A percentile compares a stretch with the other conserved stretches of the same genome.
Evolutionary conservation across 2,329 filamentous ascomycete species (phyloP).

Genomic region (Diaporthe australafricana): DNA sequence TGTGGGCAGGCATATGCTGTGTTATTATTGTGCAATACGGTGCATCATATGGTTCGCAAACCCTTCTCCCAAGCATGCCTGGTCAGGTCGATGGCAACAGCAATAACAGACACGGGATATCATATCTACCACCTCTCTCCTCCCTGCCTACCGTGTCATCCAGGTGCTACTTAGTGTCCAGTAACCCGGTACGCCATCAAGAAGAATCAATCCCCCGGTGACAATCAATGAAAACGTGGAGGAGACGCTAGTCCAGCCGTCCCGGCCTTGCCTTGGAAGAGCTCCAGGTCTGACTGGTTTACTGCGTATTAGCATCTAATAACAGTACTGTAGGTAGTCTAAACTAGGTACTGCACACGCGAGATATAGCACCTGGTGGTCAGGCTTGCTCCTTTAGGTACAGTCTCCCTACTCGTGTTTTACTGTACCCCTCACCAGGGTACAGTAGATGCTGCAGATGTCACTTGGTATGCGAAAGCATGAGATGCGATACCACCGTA

Average conservation of each 20-base stretch:
- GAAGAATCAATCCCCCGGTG: too few species aligned
- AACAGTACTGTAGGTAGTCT: too few species aligned
- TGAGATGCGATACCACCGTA: not conserved
- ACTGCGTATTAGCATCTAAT: too few species aligned
- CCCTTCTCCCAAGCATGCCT: not conserved
- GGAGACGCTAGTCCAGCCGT: too few species aligned
- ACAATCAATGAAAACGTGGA: too few species aligned
- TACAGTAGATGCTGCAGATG: not conserved
- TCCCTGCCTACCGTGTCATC: not conserved
- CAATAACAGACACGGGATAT: not conserved
- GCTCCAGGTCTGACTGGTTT: too few species aligned
- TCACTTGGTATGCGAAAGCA: not conserved
- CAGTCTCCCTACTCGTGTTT: not conserved
- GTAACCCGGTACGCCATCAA: not conserved
- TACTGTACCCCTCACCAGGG: too few species aligned
- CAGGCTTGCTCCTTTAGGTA: too few species aligned
- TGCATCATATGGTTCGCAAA: constrained; percentile 9
- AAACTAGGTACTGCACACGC: too few species aligned
- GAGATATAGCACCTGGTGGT: too few species aligned
- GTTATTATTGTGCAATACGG: not conserved
- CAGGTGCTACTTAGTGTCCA: not conserved
- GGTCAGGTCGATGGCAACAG: not conserved
- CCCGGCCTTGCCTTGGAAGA: too few species aligned
- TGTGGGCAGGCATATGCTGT: not conserved
- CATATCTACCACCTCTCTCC: not conserved